A percentile compares a stretch with the other conserved stretches of the same genome.
These are phyloP conservation scores for Xylariales sp. DNA, from an alignment of 2,329 filamentous ascomycete species.

Conservation along the genomic window DNA sequence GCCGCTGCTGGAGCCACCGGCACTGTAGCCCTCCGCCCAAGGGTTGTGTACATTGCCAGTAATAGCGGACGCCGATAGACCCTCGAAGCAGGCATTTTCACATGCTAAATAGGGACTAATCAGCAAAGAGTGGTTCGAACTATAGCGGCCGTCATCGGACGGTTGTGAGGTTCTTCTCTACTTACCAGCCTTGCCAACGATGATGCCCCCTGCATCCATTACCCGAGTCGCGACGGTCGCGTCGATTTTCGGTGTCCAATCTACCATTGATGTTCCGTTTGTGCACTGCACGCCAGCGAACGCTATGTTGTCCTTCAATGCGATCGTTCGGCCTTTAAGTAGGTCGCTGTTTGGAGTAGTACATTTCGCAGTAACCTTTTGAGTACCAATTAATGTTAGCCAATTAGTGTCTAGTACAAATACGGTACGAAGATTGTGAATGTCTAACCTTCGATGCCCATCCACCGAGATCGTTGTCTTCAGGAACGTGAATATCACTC, in stretches of 20 bases:
- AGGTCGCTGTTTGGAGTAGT: neutral
- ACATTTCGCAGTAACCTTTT: neutral
- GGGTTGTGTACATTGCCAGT: constrained; percentile 43
- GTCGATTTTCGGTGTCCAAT: constrained; percentile 33
- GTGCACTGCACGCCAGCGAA: constrained; percentile 39
- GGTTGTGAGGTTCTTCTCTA: neutral
- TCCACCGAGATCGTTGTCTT: neutral
- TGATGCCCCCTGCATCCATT: constrained; percentile 33
- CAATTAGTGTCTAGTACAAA: too few relatives aligned
- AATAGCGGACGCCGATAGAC: constrained; percentile 36
- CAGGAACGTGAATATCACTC: constrained; percentile 19
- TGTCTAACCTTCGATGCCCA: neutral
- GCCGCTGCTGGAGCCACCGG: constrained; percentile 43
- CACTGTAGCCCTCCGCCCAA: constrained; percentile 36
- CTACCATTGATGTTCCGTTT: constrained; percentile 35
- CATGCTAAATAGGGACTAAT: constrained; percentile 29
- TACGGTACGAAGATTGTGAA: too few relatives aligned
- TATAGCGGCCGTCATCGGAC: neutral
- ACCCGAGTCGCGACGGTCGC: constrained; percentile 38
- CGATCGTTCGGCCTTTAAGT: constrained; percentile 35
- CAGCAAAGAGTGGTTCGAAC: too few relatives aligned
- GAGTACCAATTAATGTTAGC: too few relatives aligned
- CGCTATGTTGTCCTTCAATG: constrained; percentile 43
- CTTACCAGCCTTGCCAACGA: constrained; percentile 31
- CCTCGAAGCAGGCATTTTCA: constrained; percentile 40